phyloP scores from a whole-genome alignment of 805 yeast genomes.

The Candida alai region DNA sequence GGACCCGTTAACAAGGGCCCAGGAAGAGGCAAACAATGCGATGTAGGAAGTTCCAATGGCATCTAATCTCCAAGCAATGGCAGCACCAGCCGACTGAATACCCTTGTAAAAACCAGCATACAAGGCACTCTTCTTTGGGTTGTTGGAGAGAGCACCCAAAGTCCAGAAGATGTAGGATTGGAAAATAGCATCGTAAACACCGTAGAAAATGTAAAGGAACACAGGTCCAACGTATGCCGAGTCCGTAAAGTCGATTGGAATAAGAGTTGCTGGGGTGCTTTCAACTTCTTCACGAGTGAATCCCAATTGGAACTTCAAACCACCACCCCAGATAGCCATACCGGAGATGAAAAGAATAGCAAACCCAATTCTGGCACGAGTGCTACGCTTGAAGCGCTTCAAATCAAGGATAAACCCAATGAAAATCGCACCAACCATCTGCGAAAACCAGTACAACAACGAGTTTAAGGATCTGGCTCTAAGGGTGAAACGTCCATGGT shows the following conservation, averaged over 20 bases:
- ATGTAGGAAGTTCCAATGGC: constrained; percentile 35
- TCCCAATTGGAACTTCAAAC: constrained; percentile 43
- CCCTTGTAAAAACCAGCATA: constrained; percentile 64
- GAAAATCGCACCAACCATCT: constrained; percentile 53
- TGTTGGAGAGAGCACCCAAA: constrained; percentile 56
- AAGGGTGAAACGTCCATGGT: constrained; percentile 51
- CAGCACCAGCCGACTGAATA: constrained; percentile 62
- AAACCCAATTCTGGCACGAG: constrained; percentile 46
- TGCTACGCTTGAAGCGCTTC: constrained; percentile 35
- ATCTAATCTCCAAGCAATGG: constrained; percentile 57
- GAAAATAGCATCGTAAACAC: constrained; percentile 55
- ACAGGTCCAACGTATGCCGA: constrained; percentile 51
- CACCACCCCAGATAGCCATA: constrained; percentile 58
- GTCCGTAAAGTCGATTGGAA: constrained; percentile 44
- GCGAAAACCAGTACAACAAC: constrained; percentile 56
- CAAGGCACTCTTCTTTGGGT: constrained; percentile 51
- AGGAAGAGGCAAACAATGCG: constrained; percentile 44
- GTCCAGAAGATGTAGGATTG: constrained; percentile 57
- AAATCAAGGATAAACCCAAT: constrained; percentile 49
- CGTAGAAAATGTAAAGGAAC: constrained; percentile 61
- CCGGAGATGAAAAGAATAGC: constrained; percentile 35
- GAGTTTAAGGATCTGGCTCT: constrained; percentile 62
- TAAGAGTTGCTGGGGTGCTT: constrained; percentile 14
- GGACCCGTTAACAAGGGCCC: constrained; percentile 50
- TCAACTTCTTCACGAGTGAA: constrained; percentile 36